Evolutionary conservation across 768 basidiomycete species (phyloP).

Genomic region (Cubamyces lactineus): DNA sequence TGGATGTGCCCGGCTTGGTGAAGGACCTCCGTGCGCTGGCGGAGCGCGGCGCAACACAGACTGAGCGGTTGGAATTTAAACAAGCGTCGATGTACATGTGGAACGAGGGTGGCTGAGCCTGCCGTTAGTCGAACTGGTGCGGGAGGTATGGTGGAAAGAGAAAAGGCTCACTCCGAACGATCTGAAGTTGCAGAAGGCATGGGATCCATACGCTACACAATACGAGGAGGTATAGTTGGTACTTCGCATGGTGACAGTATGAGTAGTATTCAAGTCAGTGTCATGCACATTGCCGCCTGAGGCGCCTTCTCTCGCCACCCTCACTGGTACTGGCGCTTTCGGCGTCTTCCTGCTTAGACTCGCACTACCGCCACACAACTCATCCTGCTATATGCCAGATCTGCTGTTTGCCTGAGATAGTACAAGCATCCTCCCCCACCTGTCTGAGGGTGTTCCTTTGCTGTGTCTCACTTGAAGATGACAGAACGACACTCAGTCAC

Average conservation of each 20-base stretch:
- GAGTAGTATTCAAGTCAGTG: no score
- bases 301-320: no score
- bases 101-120: not conserved
- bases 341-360: no score
- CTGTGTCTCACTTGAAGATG: not conserved
- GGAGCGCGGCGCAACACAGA: not conserved
- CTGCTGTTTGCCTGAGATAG: no score
- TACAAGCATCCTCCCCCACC: not conserved
- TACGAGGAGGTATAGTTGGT: no score
- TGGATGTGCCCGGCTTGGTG: not conserved
- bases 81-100: not conserved
- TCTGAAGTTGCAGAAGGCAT: not conserved
- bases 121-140: not conserved
- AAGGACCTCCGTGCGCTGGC: not conserved
- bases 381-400: no score
- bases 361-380: no score
- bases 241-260: no score
- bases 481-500: slow-evolving; percentile 15
- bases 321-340: no score
- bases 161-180: not conserved
- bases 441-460: not conserved
- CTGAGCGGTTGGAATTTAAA: not conserved
- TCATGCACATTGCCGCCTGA: no score
- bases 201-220: no score
- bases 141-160: slow-evolving; percentile 2